Evolutionary conservation across 2,329 filamentous ascomycete species (phyloP).

Genomic region (Emergomyces pasteurianus): DNA sequence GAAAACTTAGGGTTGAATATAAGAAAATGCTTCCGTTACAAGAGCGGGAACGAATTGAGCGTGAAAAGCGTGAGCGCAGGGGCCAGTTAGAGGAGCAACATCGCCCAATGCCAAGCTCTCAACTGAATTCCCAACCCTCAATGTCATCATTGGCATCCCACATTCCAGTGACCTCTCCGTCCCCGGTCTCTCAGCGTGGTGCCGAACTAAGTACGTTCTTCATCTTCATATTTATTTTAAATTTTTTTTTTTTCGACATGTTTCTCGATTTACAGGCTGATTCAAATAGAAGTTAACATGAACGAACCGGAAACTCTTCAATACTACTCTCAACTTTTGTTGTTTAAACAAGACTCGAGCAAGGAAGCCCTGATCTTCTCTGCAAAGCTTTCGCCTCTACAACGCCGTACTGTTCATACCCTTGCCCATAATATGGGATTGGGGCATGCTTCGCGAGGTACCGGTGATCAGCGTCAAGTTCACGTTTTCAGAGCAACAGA

Average conservation of each 20-base stretch:
- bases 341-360: constrained; percentile 71
- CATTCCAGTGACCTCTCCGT: constrained; percentile 53
- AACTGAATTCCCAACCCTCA: constrained; percentile 74
- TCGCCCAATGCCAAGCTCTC: constrained; percentile 51
- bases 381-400: constrained; percentile 63
- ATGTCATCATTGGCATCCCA: constrained; percentile 64
- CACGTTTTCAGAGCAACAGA: constrained; percentile 59
- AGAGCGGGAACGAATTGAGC: constrained; percentile 88
- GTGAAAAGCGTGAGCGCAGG: constrained; percentile 90
- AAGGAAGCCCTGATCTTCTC: constrained; percentile 80
- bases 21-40: constrained; percentile 98
- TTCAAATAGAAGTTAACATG: constrained; percentile 61
- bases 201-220: constrained; percentile 26
- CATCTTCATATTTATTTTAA: neutral
- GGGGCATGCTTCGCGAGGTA: constrained; percentile 79
- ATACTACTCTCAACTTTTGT: constrained; percentile 78
- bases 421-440: constrained; percentile 91
- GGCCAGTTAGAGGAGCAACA: constrained; percentile 97
- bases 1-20: constrained; percentile 93
- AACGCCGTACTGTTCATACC: constrained; percentile 84
- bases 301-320: constrained; percentile 81
- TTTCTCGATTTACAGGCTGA: constrained; percentile 2
- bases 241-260: constrained; percentile 9
- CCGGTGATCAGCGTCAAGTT: constrained; percentile 76
- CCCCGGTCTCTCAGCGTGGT: constrained; percentile 49